Percentiles rank a stretch among this genome's conserved stretches.
phyloP scores from a whole-genome alignment of 2,329 filamentous ascomycete species.

The Diaporthe nobilis region DNA sequence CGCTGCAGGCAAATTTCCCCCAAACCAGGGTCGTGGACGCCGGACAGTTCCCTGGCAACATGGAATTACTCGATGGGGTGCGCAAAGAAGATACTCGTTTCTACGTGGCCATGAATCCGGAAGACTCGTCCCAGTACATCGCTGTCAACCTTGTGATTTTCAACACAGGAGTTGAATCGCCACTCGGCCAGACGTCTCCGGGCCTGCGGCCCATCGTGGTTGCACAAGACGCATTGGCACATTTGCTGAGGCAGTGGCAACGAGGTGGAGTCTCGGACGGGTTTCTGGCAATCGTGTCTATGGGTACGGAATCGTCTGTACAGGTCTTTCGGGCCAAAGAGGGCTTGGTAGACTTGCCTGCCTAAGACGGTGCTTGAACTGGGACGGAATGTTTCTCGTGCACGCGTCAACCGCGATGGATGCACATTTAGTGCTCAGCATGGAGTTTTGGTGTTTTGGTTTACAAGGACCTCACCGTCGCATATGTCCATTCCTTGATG shows the following conservation, averaged over 20 bases:
- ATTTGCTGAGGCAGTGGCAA: slow-evolving; percentile 18
- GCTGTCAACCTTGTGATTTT: slow-evolving; percentile 10
- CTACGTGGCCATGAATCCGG: slow-evolving; percentile 3
- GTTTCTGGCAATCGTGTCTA: neutral
- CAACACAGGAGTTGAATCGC: neutral
- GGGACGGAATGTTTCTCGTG: neutral
- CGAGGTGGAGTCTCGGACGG: neutral
- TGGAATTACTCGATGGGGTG: slow-evolving; percentile 10
- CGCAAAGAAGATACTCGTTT: neutral
- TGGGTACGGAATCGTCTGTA: neutral
- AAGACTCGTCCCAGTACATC: neutral
- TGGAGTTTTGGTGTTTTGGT: neutral
- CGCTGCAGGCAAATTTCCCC: neutral
- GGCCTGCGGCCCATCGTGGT: neutral
- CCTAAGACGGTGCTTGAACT: neutral
- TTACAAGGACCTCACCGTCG: neutral
- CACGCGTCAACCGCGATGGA: neutral
- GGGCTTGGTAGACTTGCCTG: slow-evolving; percentile 1
- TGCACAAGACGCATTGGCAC: slow-evolving; percentile 13
- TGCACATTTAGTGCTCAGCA: neutral
- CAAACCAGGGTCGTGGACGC: slow-evolving; percentile 19
- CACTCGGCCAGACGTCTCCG: neutral
- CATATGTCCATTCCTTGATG: neutral
- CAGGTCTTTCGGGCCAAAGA: neutral
- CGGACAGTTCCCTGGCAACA: neutral